Percentiles rank a stretch among this genome's conserved stretches.
Conservation (phyloP, 2,329 filamentous ascomycete species). For the Dactylellina leptospora region DNA sequence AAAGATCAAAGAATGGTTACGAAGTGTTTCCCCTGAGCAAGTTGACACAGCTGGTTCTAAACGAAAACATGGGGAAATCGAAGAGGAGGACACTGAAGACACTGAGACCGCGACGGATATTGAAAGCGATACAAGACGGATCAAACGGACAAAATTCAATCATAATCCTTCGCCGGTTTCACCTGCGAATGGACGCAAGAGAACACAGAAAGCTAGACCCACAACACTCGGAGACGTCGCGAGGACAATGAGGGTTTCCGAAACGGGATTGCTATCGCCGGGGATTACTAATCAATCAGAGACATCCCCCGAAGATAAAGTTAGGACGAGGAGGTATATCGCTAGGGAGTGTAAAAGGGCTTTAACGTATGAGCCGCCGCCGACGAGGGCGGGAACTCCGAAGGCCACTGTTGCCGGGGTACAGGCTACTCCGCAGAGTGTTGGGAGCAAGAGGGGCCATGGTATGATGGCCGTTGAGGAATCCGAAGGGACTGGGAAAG, state of each 20-base stretch:
- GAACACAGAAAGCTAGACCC: background rate
- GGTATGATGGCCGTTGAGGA: background rate
- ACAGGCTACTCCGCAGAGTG: conserved; percentile 3
- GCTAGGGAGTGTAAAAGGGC: conserved; percentile 35
- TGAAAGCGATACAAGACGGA: conserved; percentile 13
- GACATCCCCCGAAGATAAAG: conserved; percentile 39
- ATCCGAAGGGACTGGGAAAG: conserved; percentile 15
- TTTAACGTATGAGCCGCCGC: conserved; percentile 25
- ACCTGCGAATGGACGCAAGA: conserved; percentile 4
- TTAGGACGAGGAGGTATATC: conserved; percentile 31
- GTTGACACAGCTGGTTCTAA: conserved; percentile 19
- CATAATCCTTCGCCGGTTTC: conserved; percentile 9
- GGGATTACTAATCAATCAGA: conserved; percentile 38
- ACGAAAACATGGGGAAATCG: conserved; percentile 29
- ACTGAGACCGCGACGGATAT: conserved; percentile 7
- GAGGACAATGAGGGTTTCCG: background rate
- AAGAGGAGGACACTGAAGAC: conserved; percentile 19
- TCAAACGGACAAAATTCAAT: conserved; percentile 29
- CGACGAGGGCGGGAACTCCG: background rate
- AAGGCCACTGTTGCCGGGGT: background rate
- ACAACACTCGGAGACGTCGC: background rate
- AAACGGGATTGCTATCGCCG: conserved; percentile 36
- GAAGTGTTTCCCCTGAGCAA: conserved; percentile 28
- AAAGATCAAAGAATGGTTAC: conserved; percentile 36
- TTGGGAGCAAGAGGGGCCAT: conserved; percentile 17